phyloP scores from a whole-genome alignment of 306 rosid species.

The Crotalaria pallida region DNA sequence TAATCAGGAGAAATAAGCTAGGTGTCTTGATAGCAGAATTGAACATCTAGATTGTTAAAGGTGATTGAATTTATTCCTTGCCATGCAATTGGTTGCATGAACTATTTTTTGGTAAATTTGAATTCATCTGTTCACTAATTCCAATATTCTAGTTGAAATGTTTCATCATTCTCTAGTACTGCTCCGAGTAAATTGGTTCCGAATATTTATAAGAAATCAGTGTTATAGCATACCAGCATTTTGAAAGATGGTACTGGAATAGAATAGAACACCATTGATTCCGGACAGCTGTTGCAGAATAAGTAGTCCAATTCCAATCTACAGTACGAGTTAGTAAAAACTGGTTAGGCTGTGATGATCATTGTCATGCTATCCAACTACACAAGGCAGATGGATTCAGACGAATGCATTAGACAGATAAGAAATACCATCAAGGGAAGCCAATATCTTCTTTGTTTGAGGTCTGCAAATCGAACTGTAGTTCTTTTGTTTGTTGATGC shows the following conservation, averaged over 20 bases:
- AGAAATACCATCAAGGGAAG: conserved; percentile 73
- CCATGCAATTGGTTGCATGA: not conserved
- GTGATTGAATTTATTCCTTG: not conserved
- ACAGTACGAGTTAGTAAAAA: conserved; percentile 28
- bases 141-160: not conserved
- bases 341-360: conserved; percentile 13
- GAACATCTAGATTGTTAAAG: not conserved
- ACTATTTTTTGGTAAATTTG: not conserved
- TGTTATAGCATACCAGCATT: conserved; percentile 46
- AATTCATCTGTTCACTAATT: not conserved
- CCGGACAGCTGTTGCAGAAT: conserved; percentile 92
- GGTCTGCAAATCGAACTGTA: conserved; percentile 70
- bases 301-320: conserved; percentile 94
- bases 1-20: conserved; percentile 1
- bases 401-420: conserved; percentile 19
- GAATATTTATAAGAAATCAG: not conserved
- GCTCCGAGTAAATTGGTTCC: not conserved
- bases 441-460: conserved; percentile 84
- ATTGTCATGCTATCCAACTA: conserved; percentile 18
- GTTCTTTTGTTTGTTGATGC: conserved; percentile 64
- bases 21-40: not conserved
- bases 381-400: conserved; percentile 8
- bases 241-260: conserved; percentile 74
- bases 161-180: not conserved
- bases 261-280: conserved; percentile 81